Base-by-base conservation (phyloP, 108 stramenopile species). In the Cyclotella choctawhatcheeana region DNA sequence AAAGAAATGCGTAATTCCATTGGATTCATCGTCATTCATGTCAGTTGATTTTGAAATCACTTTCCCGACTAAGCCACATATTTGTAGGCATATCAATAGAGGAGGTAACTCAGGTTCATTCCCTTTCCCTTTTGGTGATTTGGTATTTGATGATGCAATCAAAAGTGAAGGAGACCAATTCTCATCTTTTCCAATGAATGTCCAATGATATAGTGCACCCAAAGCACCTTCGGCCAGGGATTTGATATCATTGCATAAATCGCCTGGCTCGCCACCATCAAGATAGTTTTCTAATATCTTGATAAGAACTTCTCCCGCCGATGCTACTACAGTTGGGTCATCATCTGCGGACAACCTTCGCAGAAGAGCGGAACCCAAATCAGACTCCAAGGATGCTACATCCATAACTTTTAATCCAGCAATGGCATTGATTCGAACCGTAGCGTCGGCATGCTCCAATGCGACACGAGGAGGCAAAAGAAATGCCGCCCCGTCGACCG, bases 401-500 rank as follows among this genome's bases (percentile, higher is more conserved):
- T 67, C 51, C 47, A 48, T 43, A 37, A 58, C 53, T 17, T 83
- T 32, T 8, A 92, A 67, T 20, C 80, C 62, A 27, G 64, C 50
- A 10, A 92, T 79, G 16, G 93, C 86, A 43, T 85, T 69, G 13
- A 89, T 69, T 16, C 93, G 88, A 26, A 92, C 69, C 10, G 73
- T 43, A 8, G 77, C 64, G 63, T 88, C 82, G 10, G 90, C 82
- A 62, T 92, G 86, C 43, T 94, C 90, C 17, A 94, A 60, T 43
- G 89, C 90, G 6, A 92, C 85, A 22, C 88, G 72, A 17, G 85
- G 74, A 33, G 90, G 93, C 52, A 93, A 64, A 5, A 88, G 64
- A 22, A 58, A 31, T 40, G 64, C 59, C 20, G 40, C 78, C 21
- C 20, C 59, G 24, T 61, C 45, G 29, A 37, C 18, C n/a, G 32